A percentile compares a stretch with the other conserved stretches of the same genome.
These are phyloP conservation scores for Acacia acuminata DNA, from an alignment of 306 rosid genomes.

Conservation along the genomic window DNA sequence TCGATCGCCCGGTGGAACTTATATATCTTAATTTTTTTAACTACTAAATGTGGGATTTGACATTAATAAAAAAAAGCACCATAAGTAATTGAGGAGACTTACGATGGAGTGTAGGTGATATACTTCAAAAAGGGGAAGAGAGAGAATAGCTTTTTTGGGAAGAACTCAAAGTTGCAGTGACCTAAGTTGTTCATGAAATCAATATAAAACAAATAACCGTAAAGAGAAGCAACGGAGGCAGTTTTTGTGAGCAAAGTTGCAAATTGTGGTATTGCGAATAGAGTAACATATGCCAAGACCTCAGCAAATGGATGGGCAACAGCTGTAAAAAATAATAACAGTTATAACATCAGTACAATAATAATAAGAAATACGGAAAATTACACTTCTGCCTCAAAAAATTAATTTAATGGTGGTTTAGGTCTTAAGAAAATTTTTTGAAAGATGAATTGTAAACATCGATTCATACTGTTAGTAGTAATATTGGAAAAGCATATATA, in stretches of 20 bases:
- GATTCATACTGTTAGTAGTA: too few species aligned
- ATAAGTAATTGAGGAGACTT: background rate
- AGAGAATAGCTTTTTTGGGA: background rate
- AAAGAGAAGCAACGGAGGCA: background rate
- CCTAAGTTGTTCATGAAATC: background rate
- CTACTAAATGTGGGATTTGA: background rate
- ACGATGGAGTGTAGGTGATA: background rate
- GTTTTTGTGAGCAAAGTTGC: background rate
- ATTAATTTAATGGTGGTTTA: too few species aligned
- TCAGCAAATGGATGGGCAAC: conserved; percentile 62
- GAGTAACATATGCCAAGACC: conserved; percentile 39
- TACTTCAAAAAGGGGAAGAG: background rate
- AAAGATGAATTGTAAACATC: too few species aligned
- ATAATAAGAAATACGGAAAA: too few species aligned
- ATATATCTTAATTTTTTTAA: background rate
- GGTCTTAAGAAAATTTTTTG: too few species aligned
- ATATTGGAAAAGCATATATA: too few species aligned
- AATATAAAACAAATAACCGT: background rate
- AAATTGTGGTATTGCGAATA: conserved; percentile 20
- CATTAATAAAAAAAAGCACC: background rate
- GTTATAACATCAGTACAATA: background rate
- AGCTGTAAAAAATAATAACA: conserved; percentile 39
- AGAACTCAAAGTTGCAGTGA: background rate
- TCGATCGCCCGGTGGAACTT: too few species aligned
- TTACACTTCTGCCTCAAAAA: too few species aligned